Base-by-base conservation (phyloP, 2,329 filamentous ascomycete species). In the Ophiobolus disseminans region DNA sequence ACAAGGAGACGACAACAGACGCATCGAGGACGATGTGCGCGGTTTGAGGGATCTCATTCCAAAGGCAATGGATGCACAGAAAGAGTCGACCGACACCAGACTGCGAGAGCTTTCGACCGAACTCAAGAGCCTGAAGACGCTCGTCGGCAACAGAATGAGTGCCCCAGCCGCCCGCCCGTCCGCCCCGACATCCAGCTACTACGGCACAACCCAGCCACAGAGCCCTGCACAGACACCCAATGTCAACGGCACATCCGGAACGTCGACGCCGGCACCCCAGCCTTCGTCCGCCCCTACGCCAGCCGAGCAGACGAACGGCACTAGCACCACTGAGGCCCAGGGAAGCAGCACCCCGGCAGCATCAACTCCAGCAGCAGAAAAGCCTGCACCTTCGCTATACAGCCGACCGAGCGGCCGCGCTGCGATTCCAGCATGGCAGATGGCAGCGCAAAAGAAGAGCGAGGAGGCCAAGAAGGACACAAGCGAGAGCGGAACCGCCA, bases 91-190 rank as follows among this genome's bases (percentile, higher is more conserved):
- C 20, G 92, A 97, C 68, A 83, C 80, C 58, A 83, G 91, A 39
- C 78, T 99, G 49, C 88, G 86, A 73, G 94, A 97, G 63, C 84
- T 99, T 58, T 89, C 90, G 59, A 83, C 81, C 5, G 94, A 99
- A 75, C 80, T 99, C 63, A 91, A 89, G 78, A 97, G 92, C 70
- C 78, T 99, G 64, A 97, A 97, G 82, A 89, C 90, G 2, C 80
- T 99, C 43, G 85, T 99, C 40, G 80, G 80, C 25, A 88, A 86
- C 70, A 76, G 85, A 34, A 79, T 87, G 65, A 67, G 70, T 21
- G 55, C 69, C 9, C 66, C 61, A 7, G 53, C 68, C 13, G 57
- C 65, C 1, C 59, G 65, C 6, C 68, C 68, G 5, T 52, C 66
- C 13, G 45, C 58, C 17, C 48, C 64, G 0, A 51, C 58, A 10